Percentiles rank a stretch among this genome's conserved stretches.
phyloP scores from a whole-genome alignment of 2,329 filamentous ascomycete species.

The Phyllosticta paracitricarpa region DNA sequence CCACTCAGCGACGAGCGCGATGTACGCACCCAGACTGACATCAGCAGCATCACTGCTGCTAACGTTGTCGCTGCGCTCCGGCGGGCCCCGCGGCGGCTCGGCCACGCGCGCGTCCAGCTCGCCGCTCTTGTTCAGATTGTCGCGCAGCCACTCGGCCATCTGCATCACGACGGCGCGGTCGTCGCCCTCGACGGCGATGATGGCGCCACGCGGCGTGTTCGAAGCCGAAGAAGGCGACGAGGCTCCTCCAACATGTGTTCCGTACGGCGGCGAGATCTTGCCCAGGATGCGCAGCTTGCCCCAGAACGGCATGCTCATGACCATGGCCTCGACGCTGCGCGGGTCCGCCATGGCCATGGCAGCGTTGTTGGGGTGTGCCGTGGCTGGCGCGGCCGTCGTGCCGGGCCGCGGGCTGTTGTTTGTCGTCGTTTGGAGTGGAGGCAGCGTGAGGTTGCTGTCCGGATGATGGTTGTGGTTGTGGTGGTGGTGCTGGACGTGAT shows the following conservation, averaged over 20 bases:
- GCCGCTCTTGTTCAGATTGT: conserved; percentile 41
- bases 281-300: conserved; percentile 69
- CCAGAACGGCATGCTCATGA: conserved; percentile 64
- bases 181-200: conserved; percentile 76
- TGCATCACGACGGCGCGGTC: conserved; percentile 52
- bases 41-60: conserved; percentile 9
- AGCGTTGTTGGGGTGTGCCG: neutral
- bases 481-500: conserved; percentile 23
- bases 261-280: conserved; percentile 59
- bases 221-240: neutral
- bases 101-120: conserved; percentile 42
- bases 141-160: conserved; percentile 55
- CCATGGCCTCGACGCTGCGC: conserved; percentile 53
- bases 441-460: conserved; percentile 39
- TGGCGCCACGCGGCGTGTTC: conserved; percentile 53
- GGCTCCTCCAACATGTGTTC: neutral
- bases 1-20: conserved; percentile 62
- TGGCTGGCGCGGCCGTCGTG: neutral
- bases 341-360: neutral
- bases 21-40: conserved; percentile 43
- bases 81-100: conserved; percentile 37
- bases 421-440: conserved; percentile 40
- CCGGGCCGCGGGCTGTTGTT: neutral
- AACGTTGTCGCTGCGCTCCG: conserved; percentile 14
- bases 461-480: conserved; percentile 25